Percentiles rank a stretch among this genome's conserved stretches.
These are phyloP conservation scores for Entrophospora sp. DNA, from an alignment of 192 early-diverging fungal species.

Conservation along the genomic window DNA sequence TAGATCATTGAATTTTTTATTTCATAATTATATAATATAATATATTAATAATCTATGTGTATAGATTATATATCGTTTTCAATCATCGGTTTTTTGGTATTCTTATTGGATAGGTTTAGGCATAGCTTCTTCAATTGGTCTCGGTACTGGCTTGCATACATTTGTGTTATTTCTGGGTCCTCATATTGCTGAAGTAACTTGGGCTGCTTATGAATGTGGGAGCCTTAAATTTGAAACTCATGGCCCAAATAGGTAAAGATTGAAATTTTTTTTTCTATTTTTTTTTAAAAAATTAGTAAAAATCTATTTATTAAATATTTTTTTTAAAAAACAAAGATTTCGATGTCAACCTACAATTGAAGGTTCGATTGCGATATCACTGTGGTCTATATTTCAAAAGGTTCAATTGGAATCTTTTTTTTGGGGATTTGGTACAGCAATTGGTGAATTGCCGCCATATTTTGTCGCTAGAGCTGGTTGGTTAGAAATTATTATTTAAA, in stretches of 20 bases:
- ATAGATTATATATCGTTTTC: constrained; percentile 36
- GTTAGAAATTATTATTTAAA: no score
- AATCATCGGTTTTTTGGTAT: constrained; percentile 69
- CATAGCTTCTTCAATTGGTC: constrained; percentile 81
- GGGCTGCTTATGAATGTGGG: constrained; percentile 76
- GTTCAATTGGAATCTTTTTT: constrained; percentile 74
- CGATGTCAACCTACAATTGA: constrained; percentile 24
- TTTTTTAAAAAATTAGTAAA: not conserved
- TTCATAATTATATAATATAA: not conserved
- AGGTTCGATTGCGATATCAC: constrained; percentile 32
- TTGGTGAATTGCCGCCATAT: constrained; percentile 92
- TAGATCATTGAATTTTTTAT: not conserved
- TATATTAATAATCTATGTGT: not conserved
- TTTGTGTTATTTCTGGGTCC: constrained; percentile 93
- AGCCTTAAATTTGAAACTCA: constrained; percentile 62
- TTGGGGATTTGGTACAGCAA: constrained; percentile 88
- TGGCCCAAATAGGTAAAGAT: constrained; percentile 51
- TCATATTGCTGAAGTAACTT: constrained; percentile 82
- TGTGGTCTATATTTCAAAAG: constrained; percentile 58
- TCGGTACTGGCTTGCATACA: constrained; percentile 91
- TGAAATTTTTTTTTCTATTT: not conserved
- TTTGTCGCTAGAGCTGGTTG: constrained; percentile 84
- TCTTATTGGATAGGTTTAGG: constrained; percentile 84
- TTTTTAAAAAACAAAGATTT: constrained; percentile 23
- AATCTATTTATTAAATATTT: not conserved